These are phyloP conservation scores for Astraeus odoratus DNA, from an alignment of 768 basidiomycete species.

Conservation along the genomic window DNA sequence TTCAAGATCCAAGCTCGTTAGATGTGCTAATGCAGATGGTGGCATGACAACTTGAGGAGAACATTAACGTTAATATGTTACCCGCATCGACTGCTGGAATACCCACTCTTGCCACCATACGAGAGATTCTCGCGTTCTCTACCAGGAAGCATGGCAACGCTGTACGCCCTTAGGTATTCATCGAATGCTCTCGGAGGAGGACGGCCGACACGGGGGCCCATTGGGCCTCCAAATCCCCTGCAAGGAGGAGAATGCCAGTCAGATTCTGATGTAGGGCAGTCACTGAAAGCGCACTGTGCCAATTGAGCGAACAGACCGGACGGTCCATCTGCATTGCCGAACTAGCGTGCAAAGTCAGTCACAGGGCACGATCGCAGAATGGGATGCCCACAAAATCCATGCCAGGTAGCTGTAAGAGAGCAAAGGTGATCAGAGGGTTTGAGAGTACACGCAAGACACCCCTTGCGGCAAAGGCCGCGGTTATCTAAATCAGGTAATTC, in stretches of 20 bases:
- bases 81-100: constrained; percentile 20
- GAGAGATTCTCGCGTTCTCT: constrained; percentile 84
- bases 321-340: constrained; percentile 28
- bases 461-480: constrained; percentile 24
- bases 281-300: constrained; percentile 41
- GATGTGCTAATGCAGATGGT: constrained; percentile 83
- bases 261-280: constrained; percentile 7
- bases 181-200: constrained; percentile 72
- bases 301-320: constrained; percentile 56
- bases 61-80: constrained; percentile 6
- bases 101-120: constrained; percentile 95
- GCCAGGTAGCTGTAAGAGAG: constrained; percentile 15
- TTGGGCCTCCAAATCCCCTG: constrained; percentile 51
- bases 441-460: constrained; percentile 28
- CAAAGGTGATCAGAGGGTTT: constrained; percentile 10
- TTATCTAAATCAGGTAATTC: constrained; percentile 20
- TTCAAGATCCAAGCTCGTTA: constrained; percentile 83
- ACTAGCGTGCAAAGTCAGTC: constrained; percentile 23
- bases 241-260: constrained; percentile 11
- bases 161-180: constrained; percentile 92
- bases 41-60: constrained; percentile 84
- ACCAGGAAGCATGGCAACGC: constrained; percentile 88
- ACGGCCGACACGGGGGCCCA: constrained; percentile 39
- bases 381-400: constrained; percentile 35
- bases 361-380: background rate